Evolutionary conservation across 2,329 filamentous ascomycete genomes (phyloP), one percentile per base, ranked within the genome.

Genomic region (Teratosphaeria destructans): DNA sequence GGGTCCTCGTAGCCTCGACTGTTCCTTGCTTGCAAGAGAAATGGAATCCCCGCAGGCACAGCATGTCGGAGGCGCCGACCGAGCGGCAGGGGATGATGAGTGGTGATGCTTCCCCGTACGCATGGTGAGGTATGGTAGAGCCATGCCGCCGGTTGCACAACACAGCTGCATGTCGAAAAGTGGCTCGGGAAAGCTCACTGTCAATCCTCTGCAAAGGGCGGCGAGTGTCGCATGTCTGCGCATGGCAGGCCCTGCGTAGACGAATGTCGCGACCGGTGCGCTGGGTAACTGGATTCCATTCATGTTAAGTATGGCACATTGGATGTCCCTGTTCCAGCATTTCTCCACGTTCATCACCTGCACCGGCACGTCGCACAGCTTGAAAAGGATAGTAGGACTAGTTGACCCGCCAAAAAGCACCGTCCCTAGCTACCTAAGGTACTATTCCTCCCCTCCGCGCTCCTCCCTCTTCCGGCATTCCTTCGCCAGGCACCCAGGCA

Each of bases 61-160:
- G 32, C 19, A 43, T 19, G 37, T 35, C 54, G 52, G 16, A 54
- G 16, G 8, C 52, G 16, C 32, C 52, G 32, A 19, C 37, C 37
- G 37, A 43, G 37, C 37, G 27, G 52, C 27, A 26, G 29, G n/a
- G 4, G n/a, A 23, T 23, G 52, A 23, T 26, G 52, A 54, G 52
- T 19, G 52, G 32, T 54, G 32, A 29, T 32, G 43, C 53, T 60
- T 29, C 5, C 23, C 23, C 2, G 23, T 23, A 23, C 23, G 23
- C 23, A 23, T 23, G 23, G 23, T 23, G 43, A 49, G 10, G 43
- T n/a, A 56, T 43, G 54, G 43, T 56, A 57, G 26, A n/a, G 27
- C 47, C 58, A 61, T 53, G 58, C 61, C 60, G 53, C 49, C 43
- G 19, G 62, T 64, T 55, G 61, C 56, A 63, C 64, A n/a, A 62